phyloP scores from a whole-genome alignment of 768 basidiomycete genomes.

The Baorangia bicolor region DNA sequence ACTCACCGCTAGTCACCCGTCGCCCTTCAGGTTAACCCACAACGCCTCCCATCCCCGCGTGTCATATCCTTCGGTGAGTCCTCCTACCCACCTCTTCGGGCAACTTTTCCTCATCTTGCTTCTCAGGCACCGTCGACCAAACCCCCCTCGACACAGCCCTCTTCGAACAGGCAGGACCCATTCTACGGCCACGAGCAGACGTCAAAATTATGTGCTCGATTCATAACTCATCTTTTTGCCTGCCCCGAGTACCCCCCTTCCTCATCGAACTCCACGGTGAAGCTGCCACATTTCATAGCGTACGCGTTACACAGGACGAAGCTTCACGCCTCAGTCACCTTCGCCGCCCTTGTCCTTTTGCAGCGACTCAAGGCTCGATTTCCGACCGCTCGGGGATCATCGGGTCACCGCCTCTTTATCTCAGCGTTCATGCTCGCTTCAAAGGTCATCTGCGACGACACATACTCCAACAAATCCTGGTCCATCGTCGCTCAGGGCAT shows the following conservation, averaged over 20 bases:
- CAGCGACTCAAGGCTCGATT: slow-evolving; percentile 69
- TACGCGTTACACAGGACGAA: slow-evolving; percentile 69
- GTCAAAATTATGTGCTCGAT: slow-evolving; percentile 68
- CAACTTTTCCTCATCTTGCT: neutral
- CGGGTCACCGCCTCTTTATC: slow-evolving; percentile 69
- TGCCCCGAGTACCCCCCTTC: slow-evolving; percentile 79
- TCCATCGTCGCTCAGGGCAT: slow-evolving; percentile 85
- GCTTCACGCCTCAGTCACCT: slow-evolving; percentile 51
- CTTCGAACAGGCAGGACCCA: slow-evolving; percentile 22
- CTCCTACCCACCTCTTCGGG: neutral
- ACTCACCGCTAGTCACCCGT: slow-evolving; percentile 25
- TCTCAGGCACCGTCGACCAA: slow-evolving; percentile 28
- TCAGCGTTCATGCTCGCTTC: slow-evolving; percentile 73
- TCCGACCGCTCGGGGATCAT: slow-evolving; percentile 73
- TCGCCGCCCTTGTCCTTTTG: slow-evolving; percentile 46
- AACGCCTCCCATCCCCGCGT: slow-evolving; percentile 30
- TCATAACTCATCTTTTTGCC: slow-evolving; percentile 82
- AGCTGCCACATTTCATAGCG: slow-evolving; percentile 60
- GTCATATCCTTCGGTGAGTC: slow-evolving; percentile 27
- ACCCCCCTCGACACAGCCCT: slow-evolving; percentile 32
- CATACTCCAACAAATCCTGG: slow-evolving; percentile 93
- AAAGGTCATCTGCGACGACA: slow-evolving; percentile 91
- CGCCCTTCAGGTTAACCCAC: slow-evolving; percentile 27
- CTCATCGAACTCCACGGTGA: slow-evolving; percentile 29
- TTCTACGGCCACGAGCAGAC: slow-evolving; percentile 67